These are phyloP conservation scores for Epithele typhae DNA, from an alignment of 768 basidiomycete species.

Conservation along the genomic window DNA sequence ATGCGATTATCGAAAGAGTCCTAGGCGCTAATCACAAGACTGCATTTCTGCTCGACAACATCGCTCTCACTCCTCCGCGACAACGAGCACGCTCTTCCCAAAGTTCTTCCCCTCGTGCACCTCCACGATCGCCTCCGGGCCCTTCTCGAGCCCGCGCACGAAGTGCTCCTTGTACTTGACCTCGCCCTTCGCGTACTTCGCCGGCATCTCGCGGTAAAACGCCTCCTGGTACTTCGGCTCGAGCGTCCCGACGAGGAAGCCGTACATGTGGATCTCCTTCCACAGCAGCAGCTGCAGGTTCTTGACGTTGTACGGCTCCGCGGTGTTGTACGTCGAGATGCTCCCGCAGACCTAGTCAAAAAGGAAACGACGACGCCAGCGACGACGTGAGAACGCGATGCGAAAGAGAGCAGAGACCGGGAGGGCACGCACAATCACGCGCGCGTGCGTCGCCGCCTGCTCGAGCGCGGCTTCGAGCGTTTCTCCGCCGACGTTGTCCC, in stretches of 20 bases:
- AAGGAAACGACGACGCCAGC: background rate
- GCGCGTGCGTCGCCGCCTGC: background rate
- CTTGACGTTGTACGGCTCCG: conserved; percentile 14
- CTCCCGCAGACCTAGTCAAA: conserved; percentile 21
- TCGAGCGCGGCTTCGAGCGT: conserved; percentile 3
- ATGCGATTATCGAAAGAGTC: no score
- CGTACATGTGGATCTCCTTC: conserved; percentile 23
- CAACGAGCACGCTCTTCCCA: conserved; percentile 31
- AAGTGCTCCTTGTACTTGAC: conserved; percentile 32
- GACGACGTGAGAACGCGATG: background rate
- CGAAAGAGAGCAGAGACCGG: no score
- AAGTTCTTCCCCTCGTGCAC: conserved; percentile 29
- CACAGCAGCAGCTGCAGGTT: conserved; percentile 21
- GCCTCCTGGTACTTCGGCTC: conserved; percentile 17
- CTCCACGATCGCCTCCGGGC: conserved; percentile 28
- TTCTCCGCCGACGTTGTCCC: conserved; percentile 6
- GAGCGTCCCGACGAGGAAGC: conserved; percentile 25
- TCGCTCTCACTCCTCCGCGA: conserved; percentile 19
- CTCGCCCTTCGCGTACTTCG: conserved; percentile 24
- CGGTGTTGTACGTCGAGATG: conserved; percentile 21
- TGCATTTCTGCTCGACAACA: no score
- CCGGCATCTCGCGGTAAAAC: conserved; percentile 27
- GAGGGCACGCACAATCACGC: conserved; percentile 11
- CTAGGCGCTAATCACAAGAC: no score
- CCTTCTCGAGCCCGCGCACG: conserved; percentile 27